Evolutionary conservation across 2,329 filamentous ascomycete species (phyloP).

Genomic region (Daldinia eschscholtzii): DNA sequence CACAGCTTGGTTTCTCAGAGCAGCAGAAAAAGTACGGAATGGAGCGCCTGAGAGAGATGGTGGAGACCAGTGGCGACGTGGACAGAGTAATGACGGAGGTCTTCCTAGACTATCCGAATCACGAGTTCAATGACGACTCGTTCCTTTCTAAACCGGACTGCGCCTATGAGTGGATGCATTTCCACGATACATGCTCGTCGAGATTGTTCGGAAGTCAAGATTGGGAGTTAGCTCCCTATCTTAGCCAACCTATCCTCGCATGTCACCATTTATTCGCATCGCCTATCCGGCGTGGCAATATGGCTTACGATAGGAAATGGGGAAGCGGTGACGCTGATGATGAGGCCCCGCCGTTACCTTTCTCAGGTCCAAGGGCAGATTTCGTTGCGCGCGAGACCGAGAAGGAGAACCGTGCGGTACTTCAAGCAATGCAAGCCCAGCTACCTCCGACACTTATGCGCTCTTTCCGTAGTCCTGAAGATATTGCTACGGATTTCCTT

Average conservation of each 20-base stretch:
- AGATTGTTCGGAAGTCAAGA: conserved; percentile 87
- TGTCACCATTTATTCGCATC: conserved; percentile 94
- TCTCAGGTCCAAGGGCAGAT: conserved; percentile 84
- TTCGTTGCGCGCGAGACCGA: conserved; percentile 84
- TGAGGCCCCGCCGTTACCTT: conserved; percentile 72
- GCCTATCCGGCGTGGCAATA: conserved; percentile 64
- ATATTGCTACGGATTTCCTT: conserved; percentile 83
- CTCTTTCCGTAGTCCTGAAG: conserved; percentile 82
- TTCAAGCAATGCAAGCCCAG: conserved; percentile 79
- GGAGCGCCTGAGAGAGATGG: conserved; percentile 78
- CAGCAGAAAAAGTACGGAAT: conserved; percentile 78
- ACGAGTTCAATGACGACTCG: conserved; percentile 93
- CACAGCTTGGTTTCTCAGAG: conserved; percentile 78
- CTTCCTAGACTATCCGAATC: conserved; percentile 86
- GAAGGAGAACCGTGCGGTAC: conserved; percentile 80
- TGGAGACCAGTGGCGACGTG: conserved; percentile 82
- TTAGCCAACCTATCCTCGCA: conserved; percentile 86
- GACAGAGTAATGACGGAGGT: conserved; percentile 85
- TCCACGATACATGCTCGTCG: conserved; percentile 86
- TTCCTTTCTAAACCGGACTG: conserved; percentile 83
- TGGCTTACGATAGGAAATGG: conserved; percentile 61
- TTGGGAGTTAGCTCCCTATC: conserved; percentile 91
- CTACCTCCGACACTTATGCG: conserved; percentile 79
- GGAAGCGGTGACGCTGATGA: conserved; percentile 61
- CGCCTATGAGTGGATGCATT: conserved; percentile 95